phyloP scores from a whole-genome alignment of 2,329 filamentous ascomycete genomes.

The Claviceps monticola region DNA sequence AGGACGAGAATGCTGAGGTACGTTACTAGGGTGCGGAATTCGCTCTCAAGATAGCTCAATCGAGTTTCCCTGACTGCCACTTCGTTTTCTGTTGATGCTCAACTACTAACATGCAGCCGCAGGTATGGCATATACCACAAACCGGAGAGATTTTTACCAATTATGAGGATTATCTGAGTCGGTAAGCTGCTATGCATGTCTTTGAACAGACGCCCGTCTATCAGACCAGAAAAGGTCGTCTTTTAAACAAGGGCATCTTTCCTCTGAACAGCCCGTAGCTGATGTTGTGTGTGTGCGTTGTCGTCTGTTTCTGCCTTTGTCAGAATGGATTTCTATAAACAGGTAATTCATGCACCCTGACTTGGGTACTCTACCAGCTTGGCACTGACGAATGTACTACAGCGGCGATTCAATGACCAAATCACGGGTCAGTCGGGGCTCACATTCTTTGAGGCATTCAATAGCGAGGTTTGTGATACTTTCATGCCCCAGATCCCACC shows the following conservation, averaged over 20 bases:
- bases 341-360: slow-evolving; percentile 35
- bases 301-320: background rate
- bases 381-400: slow-evolving; percentile 5
- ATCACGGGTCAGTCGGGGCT: slow-evolving; percentile 87
- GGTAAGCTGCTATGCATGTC: slow-evolving; percentile 41
- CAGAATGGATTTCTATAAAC: slow-evolving; percentile 87
- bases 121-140: slow-evolving; percentile 87
- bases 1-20: slow-evolving; percentile 78
- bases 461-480: slow-evolving; percentile 59
- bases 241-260: background rate
- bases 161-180: slow-evolving; percentile 76
- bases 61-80: background rate
- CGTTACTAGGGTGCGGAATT: slow-evolving; percentile 11
- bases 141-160: slow-evolving; percentile 81
- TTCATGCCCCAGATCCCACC: background rate
- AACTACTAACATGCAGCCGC: slow-evolving; percentile 6
- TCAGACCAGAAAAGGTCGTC: background rate
- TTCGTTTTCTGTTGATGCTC: background rate
- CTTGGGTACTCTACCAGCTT: background rate
- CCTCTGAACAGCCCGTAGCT: background rate
- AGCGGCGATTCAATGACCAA: slow-evolving; percentile 88
- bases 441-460: slow-evolving; percentile 82
- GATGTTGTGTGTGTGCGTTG: slow-evolving; percentile 7
- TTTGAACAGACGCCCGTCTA: background rate
- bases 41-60: slow-evolving; percentile 1